Base-by-base conservation (phyloP, 179 eudicot genomes). In the Amaranthus tricolor region DNA sequence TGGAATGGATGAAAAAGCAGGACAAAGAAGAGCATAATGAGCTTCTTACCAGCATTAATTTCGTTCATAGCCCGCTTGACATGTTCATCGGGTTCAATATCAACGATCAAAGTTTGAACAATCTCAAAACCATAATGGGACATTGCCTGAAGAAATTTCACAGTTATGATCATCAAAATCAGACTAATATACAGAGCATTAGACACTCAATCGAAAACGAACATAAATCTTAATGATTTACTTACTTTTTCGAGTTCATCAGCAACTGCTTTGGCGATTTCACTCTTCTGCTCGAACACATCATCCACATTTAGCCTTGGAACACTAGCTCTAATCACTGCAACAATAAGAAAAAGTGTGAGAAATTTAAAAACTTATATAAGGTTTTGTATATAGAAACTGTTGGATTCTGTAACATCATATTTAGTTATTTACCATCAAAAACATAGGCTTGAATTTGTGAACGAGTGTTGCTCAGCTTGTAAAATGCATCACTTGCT, bases 31-130 rank as follows among this genome's bases (percentile, higher is more conserved):
- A 68, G 24, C 47, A 54, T 21, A 13, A 69, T 49, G 65, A 43
- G 56, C 20, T 49, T 5, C 72, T 82, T 68, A 85, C 88, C 88
- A 59, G 85, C 84, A 77, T 85, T 85, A 65, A 85, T 85, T 54
- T 85, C 85, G 58, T 85, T 85, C 88, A 85, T 85, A n/a, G 88
- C 88, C 24, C 78, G 80, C 78, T 85, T 85, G 48, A 85, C 85
- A 54, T 55, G 84, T 20, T 53, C 85, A 80, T 85, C 88, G 0
- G 88, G 88, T 20, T 75, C 84, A 7, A 85, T 85, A 70, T 85
- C 88, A 55, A 76, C 78, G 45, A 82, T 85, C 56, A 85, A 85
- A 0, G 85, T 85, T 75, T 82, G 80, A 66, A 82, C 82, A 11
- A 85, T 85, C 78, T 78, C 82, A 75, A 50, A 85, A 9, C 88